These are phyloP conservation scores for Nannizziopsis barbatae DNA, from an alignment of 2,329 filamentous ascomycete species.

Conservation along the genomic window DNA sequence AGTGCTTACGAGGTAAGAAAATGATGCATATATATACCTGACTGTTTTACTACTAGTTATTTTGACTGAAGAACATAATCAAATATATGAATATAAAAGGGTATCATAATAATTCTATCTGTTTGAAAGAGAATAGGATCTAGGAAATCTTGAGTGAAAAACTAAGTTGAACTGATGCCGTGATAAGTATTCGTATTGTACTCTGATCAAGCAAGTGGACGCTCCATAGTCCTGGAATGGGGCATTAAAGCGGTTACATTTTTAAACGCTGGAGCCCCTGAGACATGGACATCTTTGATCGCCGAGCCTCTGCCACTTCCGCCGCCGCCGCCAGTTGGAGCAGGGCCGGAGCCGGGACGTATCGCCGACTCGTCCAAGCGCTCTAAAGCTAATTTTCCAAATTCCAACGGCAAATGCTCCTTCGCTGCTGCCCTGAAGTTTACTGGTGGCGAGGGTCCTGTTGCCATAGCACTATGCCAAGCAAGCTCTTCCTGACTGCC, in stretches of 20 bases:
- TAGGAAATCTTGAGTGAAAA: too few species aligned
- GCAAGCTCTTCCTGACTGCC: constrained; percentile 28
- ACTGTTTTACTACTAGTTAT: too few species aligned
- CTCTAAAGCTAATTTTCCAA: constrained; percentile 13
- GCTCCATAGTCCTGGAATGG: constrained; percentile 28
- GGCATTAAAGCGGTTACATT: constrained; percentile 22
- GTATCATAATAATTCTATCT: too few species aligned
- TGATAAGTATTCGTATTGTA: neutral
- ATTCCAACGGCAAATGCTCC: constrained; percentile 13
- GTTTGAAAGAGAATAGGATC: too few species aligned
- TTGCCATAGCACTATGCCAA: constrained; percentile 10
- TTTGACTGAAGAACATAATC: too few species aligned
- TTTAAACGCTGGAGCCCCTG: constrained; percentile 19
- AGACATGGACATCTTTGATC: constrained; percentile 17
- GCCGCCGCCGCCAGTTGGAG: neutral
- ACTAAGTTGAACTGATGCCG: too few species aligned
- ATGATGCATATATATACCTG: too few species aligned
- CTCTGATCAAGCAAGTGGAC: constrained; percentile 27
- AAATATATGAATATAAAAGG: too few species aligned
- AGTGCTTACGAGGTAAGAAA: too few species aligned
- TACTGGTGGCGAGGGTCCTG: neutral
- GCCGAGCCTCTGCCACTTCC: constrained; percentile 3
- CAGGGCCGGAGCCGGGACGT: neutral
- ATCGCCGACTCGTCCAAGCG: constrained; percentile 7
- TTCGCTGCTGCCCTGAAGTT: constrained; percentile 2